Evolutionary conservation across 306 rosid genomes (phyloP), one percentile per base, ranked within the genome.

Genomic region (Dryas drummondii): DNA sequence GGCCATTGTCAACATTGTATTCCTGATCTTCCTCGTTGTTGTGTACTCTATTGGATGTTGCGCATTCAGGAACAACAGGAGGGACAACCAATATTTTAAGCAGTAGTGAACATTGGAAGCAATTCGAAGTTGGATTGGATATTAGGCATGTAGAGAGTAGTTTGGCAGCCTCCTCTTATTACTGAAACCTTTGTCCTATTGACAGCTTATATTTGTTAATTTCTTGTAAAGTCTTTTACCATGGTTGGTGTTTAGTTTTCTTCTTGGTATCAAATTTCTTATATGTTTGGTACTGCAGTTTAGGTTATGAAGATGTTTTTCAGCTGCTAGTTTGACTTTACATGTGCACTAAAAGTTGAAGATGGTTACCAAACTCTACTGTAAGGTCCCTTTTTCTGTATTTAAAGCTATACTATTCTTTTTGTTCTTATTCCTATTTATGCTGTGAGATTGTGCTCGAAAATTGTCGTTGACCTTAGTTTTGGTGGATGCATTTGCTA

Each of bases 21-120:
- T 88, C 85, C 76, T 91, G 4, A 15, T 94, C 55, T 71, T 91
- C 82, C 96, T 91, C 49, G 63, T 90, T n/a, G 60, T 90, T 22
- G 90, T 94, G 1, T 94, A 90, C 81, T 83, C 93, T 3, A 32
- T 90, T 19, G 98, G 96, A 2, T 91, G 97, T 68, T 91, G 96
- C 32, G 97, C 97, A 3, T 94, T 90, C 90, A 84, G 93, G 82
- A 90, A 94, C 82, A 88, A 66, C 69, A 81, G 92, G 72, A 73
- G 49, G 46, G 96, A 87, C 49, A 75, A 83, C 63, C 48, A 54
- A 45, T 80, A 79, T 8, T 90, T 84, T 83, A 86, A 75, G 54
- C 51, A 77, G 52, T 71, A 48, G 32, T 71, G 76, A 70, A 3
- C 19, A 49, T 62, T 41, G 53, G 42, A 64, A 40, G 68, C 68